Conservation (phyloP, 1,284 basidiomycete genomes). For the Malassezia psittaci region DNA sequence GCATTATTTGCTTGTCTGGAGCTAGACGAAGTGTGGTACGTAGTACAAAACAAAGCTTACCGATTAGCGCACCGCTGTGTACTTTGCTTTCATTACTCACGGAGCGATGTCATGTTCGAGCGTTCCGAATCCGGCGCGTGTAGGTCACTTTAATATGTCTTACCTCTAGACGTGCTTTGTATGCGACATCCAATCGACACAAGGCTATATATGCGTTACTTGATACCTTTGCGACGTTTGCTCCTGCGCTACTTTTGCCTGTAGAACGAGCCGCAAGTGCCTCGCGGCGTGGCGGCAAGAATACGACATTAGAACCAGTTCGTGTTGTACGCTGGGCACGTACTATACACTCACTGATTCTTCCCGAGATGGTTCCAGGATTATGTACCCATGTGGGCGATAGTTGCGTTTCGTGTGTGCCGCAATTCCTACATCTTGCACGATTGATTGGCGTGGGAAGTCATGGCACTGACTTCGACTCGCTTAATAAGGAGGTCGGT, state of each 20-base stretch:
- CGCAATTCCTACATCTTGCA: slow-evolving; percentile 3
- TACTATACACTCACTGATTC: background rate
- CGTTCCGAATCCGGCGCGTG: slow-evolving; percentile 11
- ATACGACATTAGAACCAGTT: background rate
- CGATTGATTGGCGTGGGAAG: background rate
- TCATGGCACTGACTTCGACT: background rate
- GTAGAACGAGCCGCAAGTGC: background rate
- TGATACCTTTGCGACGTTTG: slow-evolving; percentile 11
- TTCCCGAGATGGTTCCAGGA: slow-evolving; percentile 13
- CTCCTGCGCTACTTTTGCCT: slow-evolving; percentile 9
- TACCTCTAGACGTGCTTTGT: slow-evolving; percentile 3
- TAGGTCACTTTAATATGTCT: background rate
- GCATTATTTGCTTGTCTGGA: slow-evolving; percentile 5
- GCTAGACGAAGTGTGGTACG: background rate
- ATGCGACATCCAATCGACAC: background rate
- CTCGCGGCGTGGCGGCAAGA: background rate
- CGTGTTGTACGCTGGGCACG: slow-evolving; percentile 5
- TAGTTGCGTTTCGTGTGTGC: slow-evolving; percentile 6
- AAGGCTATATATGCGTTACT: slow-evolving; percentile 6
- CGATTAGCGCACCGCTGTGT: background rate
- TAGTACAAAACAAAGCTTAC: background rate
- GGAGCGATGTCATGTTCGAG: slow-evolving; percentile 8
- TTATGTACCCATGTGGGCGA: slow-evolving; percentile 1
- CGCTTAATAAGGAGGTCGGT: background rate
- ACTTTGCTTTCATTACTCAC: slow-evolving; percentile 10